A percentile compares a stretch with the other conserved stretches of the same genome.
Conservation (phyloP, 2,329 filamentous ascomycete species). For the Monilinia fructicola region DNA sequence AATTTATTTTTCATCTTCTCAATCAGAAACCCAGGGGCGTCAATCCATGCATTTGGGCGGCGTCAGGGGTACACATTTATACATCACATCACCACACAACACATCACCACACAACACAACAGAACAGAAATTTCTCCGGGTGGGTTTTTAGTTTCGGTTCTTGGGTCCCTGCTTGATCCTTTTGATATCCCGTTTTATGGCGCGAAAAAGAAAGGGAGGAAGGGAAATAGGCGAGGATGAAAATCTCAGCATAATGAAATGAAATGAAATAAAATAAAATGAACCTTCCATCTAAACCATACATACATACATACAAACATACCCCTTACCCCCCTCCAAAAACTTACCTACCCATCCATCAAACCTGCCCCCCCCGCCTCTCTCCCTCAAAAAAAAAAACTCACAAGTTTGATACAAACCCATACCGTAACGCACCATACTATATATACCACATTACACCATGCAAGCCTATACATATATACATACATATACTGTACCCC, state of each 20-base stretch:
- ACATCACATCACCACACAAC: no score
- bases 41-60: constrained; percentile 19
- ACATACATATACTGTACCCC: no score
- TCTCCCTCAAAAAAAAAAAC: no score
- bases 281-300: no score
- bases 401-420: no score
- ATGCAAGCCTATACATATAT: no score
- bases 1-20: background rate
- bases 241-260: constrained; percentile 1
- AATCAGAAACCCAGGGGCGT: constrained; percentile 7
- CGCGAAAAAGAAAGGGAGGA: background rate
- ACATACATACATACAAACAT: no score
- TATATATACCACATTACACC: no score
- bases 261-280: background rate
- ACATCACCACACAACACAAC: no score
- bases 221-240: background rate
- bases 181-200: constrained; percentile 12
- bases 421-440: no score
- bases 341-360: background rate
- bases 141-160: background rate
- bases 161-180: background rate
- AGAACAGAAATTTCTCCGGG: no score
- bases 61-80: constrained; percentile 3
- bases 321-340: no score
- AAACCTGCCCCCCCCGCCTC: background rate